Conservation (phyloP, 768 basidiomycete genomes). For the Macrocybe gigantea region DNA sequence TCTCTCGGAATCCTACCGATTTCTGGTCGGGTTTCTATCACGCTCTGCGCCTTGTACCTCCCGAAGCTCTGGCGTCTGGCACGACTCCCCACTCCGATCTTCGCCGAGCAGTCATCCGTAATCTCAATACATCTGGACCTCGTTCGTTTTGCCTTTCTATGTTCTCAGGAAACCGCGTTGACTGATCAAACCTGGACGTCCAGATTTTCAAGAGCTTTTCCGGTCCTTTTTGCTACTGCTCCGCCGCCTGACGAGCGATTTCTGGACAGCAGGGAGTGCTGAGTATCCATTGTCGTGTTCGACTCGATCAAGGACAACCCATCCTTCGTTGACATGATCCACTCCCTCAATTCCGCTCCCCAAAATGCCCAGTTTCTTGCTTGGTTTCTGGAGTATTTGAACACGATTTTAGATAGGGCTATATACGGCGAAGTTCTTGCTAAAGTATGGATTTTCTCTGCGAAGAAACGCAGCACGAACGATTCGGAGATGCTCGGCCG, state of each 20-base stretch:
- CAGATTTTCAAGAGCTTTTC: conserved; percentile 59
- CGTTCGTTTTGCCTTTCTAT: conserved; percentile 39
- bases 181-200: conserved; percentile 6
- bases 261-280: conserved; percentile 69
- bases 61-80: conserved; percentile 28
- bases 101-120: conserved; percentile 49
- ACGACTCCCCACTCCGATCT: conserved; percentile 33
- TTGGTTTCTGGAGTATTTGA: conserved; percentile 64
- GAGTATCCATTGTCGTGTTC: conserved; percentile 76
- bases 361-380: conserved; percentile 44
- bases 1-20: conserved; percentile 32
- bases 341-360: conserved; percentile 21
- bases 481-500: conserved; percentile 56
- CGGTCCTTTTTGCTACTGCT: conserved; percentile 56
- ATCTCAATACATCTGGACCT: conserved; percentile 53
- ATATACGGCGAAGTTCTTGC: conserved; percentile 65
- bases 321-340: conserved; percentile 42
- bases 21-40: conserved; percentile 47
- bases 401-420: conserved; percentile 42
- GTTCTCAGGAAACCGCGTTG: conserved; percentile 8
- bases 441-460: conserved; percentile 65
- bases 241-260: conserved; percentile 41
- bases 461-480: conserved; percentile 76
- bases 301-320: conserved; percentile 81
- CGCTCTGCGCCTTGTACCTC: conserved; percentile 51